phyloP scores from a whole-genome alignment of 257 asterid genomes.

The Mitragyna speciosa region DNA sequence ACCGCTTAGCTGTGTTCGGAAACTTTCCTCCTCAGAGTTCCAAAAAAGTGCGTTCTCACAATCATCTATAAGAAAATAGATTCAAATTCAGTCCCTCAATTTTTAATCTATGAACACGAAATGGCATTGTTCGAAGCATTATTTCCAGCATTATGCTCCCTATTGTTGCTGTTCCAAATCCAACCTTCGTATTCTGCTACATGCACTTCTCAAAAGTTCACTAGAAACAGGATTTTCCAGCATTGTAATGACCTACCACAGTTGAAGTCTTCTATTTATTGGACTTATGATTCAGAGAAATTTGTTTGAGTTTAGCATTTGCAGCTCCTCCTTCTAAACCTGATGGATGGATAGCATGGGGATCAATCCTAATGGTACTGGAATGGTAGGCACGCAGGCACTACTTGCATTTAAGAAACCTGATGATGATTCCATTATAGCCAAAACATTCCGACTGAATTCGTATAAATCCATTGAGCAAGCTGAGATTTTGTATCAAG shows the following conservation, averaged over 20 bases:
- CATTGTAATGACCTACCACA: constrained; percentile 70
- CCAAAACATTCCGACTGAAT: constrained; percentile 39
- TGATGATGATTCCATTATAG: constrained; percentile 40
- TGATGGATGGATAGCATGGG: constrained; percentile 89
- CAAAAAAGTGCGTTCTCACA: background rate
- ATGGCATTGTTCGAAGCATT: constrained; percentile 1
- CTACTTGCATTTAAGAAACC: constrained; percentile 41
- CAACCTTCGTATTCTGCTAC: constrained; percentile 46
- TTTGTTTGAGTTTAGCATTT: constrained; percentile 56
- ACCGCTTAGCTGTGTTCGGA: background rate
- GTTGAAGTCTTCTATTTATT: constrained; percentile 63
- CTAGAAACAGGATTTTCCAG: constrained; percentile 44
- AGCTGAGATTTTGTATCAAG: constrained; percentile 29
- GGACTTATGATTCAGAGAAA: constrained; percentile 41
- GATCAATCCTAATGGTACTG: constrained; percentile 61
- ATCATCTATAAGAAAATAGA: background rate
- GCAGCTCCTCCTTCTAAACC: constrained; percentile 53
- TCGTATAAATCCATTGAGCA: constrained; percentile 44
- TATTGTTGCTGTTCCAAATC: constrained; percentile 27
- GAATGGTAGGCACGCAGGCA: constrained; percentile 85
- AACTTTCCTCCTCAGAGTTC: constrained; percentile 17
- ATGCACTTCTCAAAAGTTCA: constrained; percentile 60
- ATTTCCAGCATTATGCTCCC: background rate
- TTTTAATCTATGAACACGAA: background rate
- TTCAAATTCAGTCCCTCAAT: background rate